phyloP scores from a whole-genome alignment of 176 grass and related monocot genomes.

The Hsuehochloa calcarea region DNA sequence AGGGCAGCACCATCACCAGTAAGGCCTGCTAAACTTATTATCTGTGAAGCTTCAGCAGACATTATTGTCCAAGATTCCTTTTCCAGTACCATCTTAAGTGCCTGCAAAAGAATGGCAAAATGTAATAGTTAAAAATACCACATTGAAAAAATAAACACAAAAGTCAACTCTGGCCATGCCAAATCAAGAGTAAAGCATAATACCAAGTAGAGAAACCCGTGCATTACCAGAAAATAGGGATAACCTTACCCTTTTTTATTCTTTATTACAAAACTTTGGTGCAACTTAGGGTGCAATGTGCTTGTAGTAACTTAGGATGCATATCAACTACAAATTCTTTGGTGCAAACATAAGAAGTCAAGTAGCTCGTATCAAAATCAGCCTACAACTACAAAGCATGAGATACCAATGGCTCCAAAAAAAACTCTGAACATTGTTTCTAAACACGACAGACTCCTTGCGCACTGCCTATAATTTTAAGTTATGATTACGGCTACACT shows the following conservation, averaged over 20 bases:
- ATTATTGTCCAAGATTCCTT: slow-evolving; percentile 95
- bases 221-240: slow-evolving; percentile 22
- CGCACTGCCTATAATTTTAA: slow-evolving; percentile 16
- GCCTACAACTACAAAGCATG: not conserved
- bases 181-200: slow-evolving; percentile 10
- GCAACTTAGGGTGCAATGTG: not conserved
- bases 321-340: slow-evolving; percentile 9
- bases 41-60: slow-evolving; percentile 62
- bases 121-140: not conserved
- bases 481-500: slow-evolving; percentile 2
- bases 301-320: not conserved
- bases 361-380: slow-evolving; percentile 13
- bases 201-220: slow-evolving; percentile 8
- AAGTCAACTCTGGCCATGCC: slow-evolving; percentile 11
- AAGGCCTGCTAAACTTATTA: slow-evolving; percentile 92
- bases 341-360: not conserved
- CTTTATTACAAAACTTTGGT: not conserved
- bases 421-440: not conserved
- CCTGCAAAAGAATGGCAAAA: slow-evolving; percentile 45
- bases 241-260: not conserved
- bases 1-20: slow-evolving; percentile 89
- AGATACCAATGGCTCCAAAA: slow-evolving; percentile 5
- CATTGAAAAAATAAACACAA: not conserved
- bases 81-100: slow-evolving; percentile 96
- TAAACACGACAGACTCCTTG: not conserved